Conservation (phyloP, 352 stramenopile species). For the Pseudoperonospora humuli region DNA sequence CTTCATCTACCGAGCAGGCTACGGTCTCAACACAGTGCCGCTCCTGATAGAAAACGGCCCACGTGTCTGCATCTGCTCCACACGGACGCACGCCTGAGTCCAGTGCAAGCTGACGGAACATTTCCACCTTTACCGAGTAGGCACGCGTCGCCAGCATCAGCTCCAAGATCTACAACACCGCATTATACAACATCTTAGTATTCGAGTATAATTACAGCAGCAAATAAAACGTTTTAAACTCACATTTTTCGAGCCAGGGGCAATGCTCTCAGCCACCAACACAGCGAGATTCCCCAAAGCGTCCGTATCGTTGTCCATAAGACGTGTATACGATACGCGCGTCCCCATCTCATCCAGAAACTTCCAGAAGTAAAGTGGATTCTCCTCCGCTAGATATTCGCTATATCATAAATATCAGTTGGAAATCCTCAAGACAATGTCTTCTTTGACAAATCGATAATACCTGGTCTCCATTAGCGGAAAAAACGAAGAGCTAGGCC, state of each 20-base stretch:
- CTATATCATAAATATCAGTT: slow-evolving; percentile 19
- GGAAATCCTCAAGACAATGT: slow-evolving; percentile 2
- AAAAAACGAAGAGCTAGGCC: slow-evolving; percentile 48
- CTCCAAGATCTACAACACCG: slow-evolving; percentile 56
- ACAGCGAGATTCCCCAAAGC: slow-evolving; percentile 42
- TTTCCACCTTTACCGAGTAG: slow-evolving; percentile 77
- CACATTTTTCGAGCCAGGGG: slow-evolving; percentile 58
- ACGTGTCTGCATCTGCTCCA: slow-evolving; percentile 41
- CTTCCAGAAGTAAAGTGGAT: slow-evolving; percentile 69
- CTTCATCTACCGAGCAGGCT: slow-evolving; percentile 49
- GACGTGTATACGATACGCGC: slow-evolving; percentile 26
- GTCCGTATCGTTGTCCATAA: slow-evolving; percentile 38
- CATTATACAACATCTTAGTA: neutral
- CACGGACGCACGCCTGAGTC: slow-evolving; percentile 60
- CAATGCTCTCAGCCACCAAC: slow-evolving; percentile 42
- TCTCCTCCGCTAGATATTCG: slow-evolving; percentile 76
- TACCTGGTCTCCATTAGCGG: slow-evolving; percentile 54
- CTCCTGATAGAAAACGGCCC: slow-evolving; percentile 68
- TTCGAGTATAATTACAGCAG: too few relatives aligned
- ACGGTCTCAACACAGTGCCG: slow-evolving; percentile 52
- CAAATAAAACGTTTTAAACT: slow-evolving; percentile 5
- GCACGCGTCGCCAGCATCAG: slow-evolving; percentile 66
- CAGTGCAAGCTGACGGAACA: slow-evolving; percentile 72
- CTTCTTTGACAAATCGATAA: neutral
- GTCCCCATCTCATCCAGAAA: slow-evolving; percentile 46